Evolutionary conservation across 2,329 filamentous ascomycete genomes (phyloP).

Genomic region (Aspergillus latus): DNA sequence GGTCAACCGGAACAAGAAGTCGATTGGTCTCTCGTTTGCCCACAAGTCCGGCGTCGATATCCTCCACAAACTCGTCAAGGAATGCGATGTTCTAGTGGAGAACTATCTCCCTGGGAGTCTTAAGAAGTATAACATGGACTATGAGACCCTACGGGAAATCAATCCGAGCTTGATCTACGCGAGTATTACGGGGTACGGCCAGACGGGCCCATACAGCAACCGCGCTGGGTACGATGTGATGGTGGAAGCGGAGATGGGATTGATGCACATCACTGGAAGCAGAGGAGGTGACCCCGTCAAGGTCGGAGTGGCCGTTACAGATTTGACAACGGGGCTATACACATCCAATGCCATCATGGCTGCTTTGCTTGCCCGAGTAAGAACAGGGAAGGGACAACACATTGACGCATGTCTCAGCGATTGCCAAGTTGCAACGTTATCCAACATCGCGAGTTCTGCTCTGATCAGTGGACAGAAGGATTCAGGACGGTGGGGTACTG

Average conservation of each 20-base stretch:
- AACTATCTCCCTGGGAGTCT: constrained; percentile 91
- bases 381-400: constrained; percentile 80
- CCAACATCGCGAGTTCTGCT: constrained; percentile 93
- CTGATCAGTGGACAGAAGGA: constrained; percentile 86
- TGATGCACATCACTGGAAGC: constrained; percentile 97
- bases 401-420: constrained; percentile 90
- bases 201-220: constrained; percentile 84
- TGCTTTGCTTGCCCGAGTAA: constrained; percentile 72
- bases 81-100: constrained; percentile 91
- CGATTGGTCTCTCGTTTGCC: constrained; percentile 85
- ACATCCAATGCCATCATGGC: constrained; percentile 96
- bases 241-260: constrained; percentile 96
- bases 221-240: constrained; percentile 97
- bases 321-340: constrained; percentile 92
- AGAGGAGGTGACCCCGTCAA: constrained; percentile 91
- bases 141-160: constrained; percentile 72
- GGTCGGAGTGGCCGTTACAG: constrained; percentile 94
- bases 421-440: constrained; percentile 88
- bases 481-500: constrained; percentile 89
- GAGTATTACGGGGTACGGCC: constrained; percentile 94
- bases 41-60: constrained; percentile 80
- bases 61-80: constrained; percentile 76
- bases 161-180: constrained; percentile 90
- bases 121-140: constrained; percentile 90
- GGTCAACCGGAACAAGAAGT: constrained; percentile 98